phyloP scores from a whole-genome alignment of 2,329 filamentous ascomycete species.

The Didymosphaeria variabile region DNA sequence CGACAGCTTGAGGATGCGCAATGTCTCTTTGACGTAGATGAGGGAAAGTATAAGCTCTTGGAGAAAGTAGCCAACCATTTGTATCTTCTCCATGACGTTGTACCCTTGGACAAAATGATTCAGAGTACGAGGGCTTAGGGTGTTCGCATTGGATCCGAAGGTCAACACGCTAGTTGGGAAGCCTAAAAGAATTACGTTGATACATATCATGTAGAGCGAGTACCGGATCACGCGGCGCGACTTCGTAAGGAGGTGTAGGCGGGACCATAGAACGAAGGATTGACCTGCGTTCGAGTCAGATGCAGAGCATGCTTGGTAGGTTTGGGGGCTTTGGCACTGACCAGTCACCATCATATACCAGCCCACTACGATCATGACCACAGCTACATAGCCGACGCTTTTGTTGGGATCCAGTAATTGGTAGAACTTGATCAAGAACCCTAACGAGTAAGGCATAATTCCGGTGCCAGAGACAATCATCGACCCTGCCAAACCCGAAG shows the following conservation, averaged over 20 bases:
- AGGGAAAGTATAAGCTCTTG: slow-evolving; percentile 52
- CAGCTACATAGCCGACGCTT: slow-evolving; percentile 48
- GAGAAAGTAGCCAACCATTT: slow-evolving; percentile 55
- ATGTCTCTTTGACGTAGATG: slow-evolving; percentile 64
- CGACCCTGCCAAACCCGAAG: no score
- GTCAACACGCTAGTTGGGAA: slow-evolving; percentile 64
- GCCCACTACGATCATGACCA: slow-evolving; percentile 59
- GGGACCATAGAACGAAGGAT: slow-evolving; percentile 68
- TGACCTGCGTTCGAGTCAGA: slow-evolving; percentile 55
- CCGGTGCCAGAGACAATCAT: slow-evolving; percentile 55
- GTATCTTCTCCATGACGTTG: slow-evolving; percentile 56
- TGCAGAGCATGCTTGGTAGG: slow-evolving; percentile 30
- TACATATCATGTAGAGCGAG: slow-evolving; percentile 66
- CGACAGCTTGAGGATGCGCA: slow-evolving; percentile 53
- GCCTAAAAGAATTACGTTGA: slow-evolving; percentile 63
- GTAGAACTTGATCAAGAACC: slow-evolving; percentile 58
- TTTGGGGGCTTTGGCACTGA: slow-evolving; percentile 11
- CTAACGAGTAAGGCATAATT: slow-evolving; percentile 58
- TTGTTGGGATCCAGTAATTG: slow-evolving; percentile 38
- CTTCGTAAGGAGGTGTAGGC: slow-evolving; percentile 67
- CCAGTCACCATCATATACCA: slow-evolving; percentile 68
- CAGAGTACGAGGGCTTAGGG: slow-evolving; percentile 28
- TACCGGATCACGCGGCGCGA: slow-evolving; percentile 59
- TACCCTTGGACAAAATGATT: slow-evolving; percentile 47
- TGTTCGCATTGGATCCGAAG: slow-evolving; percentile 59